These are phyloP conservation scores for Capsicum pubescens DNA, from an alignment of 257 asterid species.

Conservation along the genomic window DNA sequence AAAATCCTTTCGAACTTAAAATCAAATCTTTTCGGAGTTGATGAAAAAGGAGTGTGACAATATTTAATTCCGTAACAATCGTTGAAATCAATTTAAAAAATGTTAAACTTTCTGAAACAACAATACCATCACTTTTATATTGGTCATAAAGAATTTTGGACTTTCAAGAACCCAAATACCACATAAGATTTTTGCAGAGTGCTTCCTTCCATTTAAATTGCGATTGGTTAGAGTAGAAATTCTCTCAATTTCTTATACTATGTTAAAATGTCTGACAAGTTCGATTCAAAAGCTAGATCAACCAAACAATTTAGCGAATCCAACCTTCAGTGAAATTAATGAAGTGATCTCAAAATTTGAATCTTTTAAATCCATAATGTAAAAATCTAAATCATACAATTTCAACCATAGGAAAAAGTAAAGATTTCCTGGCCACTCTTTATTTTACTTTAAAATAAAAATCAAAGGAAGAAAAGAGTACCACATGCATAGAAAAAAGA, in stretches of 20 bases:
- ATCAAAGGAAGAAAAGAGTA: neutral
- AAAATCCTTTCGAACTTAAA: too few species aligned
- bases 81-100: too few species aligned
- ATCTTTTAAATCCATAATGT: neutral
- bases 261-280: neutral
- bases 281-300: neutral
- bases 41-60: too few species aligned
- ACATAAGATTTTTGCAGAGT: neutral
- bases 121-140: too few species aligned
- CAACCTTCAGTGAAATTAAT: neutral
- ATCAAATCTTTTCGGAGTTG: too few species aligned
- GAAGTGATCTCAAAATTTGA: neutral
- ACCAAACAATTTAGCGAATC: neutral
- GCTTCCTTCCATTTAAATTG: neutral
- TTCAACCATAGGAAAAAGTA: too few species aligned
- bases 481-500: neutral
- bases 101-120: too few species aligned
- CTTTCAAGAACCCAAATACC: too few species aligned
- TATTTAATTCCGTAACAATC: too few species aligned
- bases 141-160: too few species aligned
- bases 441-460: neutral
- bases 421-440: too few species aligned
- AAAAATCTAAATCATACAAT: neutral
- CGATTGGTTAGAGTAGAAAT: neutral
- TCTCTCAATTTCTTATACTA: too few species aligned